Evolutionary conservation across 148 eudicot species (phyloP).

Genomic region (Rhododendron molle): DNA sequence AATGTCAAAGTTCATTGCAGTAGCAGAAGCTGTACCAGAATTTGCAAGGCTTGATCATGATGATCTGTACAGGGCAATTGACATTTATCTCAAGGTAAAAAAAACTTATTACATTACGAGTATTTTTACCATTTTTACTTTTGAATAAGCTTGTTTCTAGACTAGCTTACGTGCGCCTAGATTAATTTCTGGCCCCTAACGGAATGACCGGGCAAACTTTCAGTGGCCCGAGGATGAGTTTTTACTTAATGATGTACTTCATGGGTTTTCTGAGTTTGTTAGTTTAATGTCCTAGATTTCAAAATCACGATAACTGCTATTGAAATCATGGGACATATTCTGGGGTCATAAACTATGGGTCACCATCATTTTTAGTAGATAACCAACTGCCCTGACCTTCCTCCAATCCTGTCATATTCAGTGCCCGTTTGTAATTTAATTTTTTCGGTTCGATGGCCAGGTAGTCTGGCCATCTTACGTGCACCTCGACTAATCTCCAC

Average conservation of each 20-base stretch:
- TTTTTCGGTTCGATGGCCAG: neutral
- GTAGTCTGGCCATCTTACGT: neutral
- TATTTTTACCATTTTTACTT: neutral
- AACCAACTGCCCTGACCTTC: slow-evolving; percentile 4
- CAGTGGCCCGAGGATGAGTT: neutral
- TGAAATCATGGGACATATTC: neutral
- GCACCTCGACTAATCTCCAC: neutral
- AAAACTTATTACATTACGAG: neutral
- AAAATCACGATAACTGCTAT: neutral
- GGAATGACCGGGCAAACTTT: neutral
- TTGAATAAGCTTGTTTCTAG: neutral
- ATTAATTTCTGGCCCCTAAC: neutral
- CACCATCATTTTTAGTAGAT: slow-evolving; percentile 13
- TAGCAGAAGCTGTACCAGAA: slow-evolving; percentile 67
- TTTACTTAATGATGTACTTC: neutral
- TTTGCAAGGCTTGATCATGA: slow-evolving; percentile 74
- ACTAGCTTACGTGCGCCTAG: neutral
- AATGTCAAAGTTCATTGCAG: slow-evolving; percentile 50
- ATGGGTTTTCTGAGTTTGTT: neutral
- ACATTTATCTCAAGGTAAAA: slow-evolving; percentile 71
- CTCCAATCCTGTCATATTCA: neutral
- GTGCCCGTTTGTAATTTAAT: neutral
- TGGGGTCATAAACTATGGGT: slow-evolving; percentile 1
- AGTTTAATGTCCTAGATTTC: neutral
- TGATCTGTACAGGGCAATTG: slow-evolving; percentile 81